phyloP scores from a whole-genome alignment of 2,329 filamentous ascomycete genomes.

The Fusarium tanahbumbuense region DNA sequence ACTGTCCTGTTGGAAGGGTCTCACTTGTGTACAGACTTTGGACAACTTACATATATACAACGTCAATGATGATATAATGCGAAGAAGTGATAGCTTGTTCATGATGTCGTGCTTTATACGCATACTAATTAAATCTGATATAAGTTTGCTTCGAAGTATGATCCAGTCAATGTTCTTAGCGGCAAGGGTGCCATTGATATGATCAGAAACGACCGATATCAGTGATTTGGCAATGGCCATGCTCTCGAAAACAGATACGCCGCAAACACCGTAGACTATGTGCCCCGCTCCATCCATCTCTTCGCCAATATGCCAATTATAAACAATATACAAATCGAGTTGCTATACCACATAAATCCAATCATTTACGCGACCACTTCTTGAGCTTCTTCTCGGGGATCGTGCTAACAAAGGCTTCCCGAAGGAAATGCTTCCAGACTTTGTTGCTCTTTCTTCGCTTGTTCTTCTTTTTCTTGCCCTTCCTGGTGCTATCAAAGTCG shows the following conservation, averaged over 20 bases:
- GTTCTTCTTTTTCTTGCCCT: conserved; percentile 53
- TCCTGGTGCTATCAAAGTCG: conserved; percentile 19
- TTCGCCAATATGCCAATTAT: conserved; percentile 36
- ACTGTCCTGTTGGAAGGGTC: not conserved
- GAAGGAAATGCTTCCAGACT: conserved; percentile 81
- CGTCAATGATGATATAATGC: not conserved
- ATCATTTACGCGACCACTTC: conserved; percentile 51
- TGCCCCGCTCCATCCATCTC: conserved; percentile 17
- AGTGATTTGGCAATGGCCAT: not conserved
- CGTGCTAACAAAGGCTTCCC: conserved; percentile 83
- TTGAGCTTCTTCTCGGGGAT: conserved; percentile 73
- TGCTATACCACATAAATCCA: conserved; percentile 5
- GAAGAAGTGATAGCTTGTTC: conserved; percentile 11
- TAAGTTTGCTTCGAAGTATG: not conserved
- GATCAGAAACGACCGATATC: not conserved
- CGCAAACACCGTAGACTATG: conserved; percentile 28
- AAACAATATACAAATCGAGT: conserved; percentile 15
- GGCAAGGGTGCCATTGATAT: not conserved
- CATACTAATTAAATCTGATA: conserved; percentile 4
- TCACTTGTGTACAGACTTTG: not conserved
- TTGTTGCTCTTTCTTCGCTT: conserved; percentile 68
- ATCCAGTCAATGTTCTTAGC: not conserved
- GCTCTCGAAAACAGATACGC: conserved; percentile 13
- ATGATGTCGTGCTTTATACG: conserved; percentile 23
- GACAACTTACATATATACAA: not conserved